phyloP scores from a whole-genome alignment of 768 basidiomycete genomes.

The Candolleomyces eurysporus region DNA sequence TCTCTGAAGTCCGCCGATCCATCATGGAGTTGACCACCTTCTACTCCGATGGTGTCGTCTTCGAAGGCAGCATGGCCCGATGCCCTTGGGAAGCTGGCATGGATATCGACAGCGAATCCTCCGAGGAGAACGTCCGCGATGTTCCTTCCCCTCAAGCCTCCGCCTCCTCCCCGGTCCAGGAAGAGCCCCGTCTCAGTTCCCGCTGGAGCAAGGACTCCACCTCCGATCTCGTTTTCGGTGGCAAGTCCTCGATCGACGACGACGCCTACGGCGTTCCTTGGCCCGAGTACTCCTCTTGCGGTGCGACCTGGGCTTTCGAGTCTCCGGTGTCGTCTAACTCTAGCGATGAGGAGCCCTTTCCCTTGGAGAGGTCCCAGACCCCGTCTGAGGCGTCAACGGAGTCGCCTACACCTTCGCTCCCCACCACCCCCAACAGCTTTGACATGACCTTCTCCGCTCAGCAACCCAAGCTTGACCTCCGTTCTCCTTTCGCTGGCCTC shows the following conservation, averaged over 20 bases:
- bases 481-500: slow-evolving; percentile 39
- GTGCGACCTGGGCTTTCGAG: slow-evolving; percentile 55
- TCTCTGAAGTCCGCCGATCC: slow-evolving; percentile 49
- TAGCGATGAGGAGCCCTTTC: slow-evolving; percentile 26
- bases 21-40: slow-evolving; percentile 57
- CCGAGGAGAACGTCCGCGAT: slow-evolving; percentile 41
- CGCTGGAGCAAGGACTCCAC: slow-evolving; percentile 60
- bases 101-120: slow-evolving; percentile 64
- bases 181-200: slow-evolving; percentile 40
- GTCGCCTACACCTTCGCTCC: slow-evolving; percentile 51
- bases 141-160: slow-evolving; percentile 30
- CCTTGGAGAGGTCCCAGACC: slow-evolving; percentile 47
- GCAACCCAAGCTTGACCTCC: slow-evolving; percentile 20
- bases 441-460: slow-evolving; percentile 39
- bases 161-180: slow-evolving; percentile 27
- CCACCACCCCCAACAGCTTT: slow-evolving; percentile 56
- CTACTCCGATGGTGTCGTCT: slow-evolving; percentile 70
- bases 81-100: slow-evolving; percentile 74
- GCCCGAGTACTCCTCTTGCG: slow-evolving; percentile 44
- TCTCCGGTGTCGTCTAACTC: slow-evolving; percentile 49
- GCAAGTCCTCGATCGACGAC: slow-evolving; percentile 28
- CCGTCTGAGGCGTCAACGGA: slow-evolving; percentile 46
- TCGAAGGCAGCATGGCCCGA: slow-evolving; percentile 74
- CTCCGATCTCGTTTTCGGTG: slow-evolving; percentile 47
- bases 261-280: slow-evolving; percentile 40